Evolutionary conservation across 148 eudicot genomes (phyloP).

Genomic region (Cornus controversa): DNA sequence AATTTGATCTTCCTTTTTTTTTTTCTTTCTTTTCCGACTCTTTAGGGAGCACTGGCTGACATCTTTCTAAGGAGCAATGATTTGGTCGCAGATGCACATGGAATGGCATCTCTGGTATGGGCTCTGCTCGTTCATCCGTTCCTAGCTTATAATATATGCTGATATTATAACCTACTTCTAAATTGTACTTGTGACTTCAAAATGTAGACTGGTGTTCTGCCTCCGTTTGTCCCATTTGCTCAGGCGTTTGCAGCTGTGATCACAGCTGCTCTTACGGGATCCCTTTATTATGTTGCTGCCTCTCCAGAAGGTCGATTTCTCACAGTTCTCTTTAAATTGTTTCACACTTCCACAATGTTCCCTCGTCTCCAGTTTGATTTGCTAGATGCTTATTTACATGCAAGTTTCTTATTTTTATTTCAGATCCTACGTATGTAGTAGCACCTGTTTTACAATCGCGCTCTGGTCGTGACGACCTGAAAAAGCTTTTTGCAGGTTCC

Average conservation of each 20-base stretch:
- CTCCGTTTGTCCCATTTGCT: slow-evolving; percentile 96
- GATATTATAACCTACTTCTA: background rate
- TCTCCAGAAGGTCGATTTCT: slow-evolving; percentile 77
- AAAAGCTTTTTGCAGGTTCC: slow-evolving; percentile 88
- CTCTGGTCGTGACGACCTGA: slow-evolving; percentile 74
- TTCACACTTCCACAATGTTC: background rate
- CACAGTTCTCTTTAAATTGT: background rate
- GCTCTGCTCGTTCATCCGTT: background rate
- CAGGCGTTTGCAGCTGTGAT: slow-evolving; percentile 98
- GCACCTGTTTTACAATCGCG: slow-evolving; percentile 82
- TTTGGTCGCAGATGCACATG: slow-evolving; percentile 68
- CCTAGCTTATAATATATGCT: background rate
- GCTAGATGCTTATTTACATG: background rate
- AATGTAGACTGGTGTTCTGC: slow-evolving; percentile 79
- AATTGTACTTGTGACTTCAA: background rate
- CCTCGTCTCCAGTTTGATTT: background rate
- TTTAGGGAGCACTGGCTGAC: slow-evolving; percentile 89
- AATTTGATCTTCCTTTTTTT: background rate
- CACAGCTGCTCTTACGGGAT: slow-evolving; percentile 93
- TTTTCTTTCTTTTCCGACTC: background rate
- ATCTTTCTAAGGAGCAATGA: slow-evolving; percentile 70
- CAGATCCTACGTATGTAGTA: slow-evolving; percentile 93
- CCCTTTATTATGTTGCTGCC: slow-evolving; percentile 90
- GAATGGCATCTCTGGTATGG: slow-evolving; percentile 87
- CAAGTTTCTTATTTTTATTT: slow-evolving; percentile 15